phyloP scores from a whole-genome alignment of 2,329 filamentous ascomycete genomes.

The Aureobasidium subglaciale region DNA sequence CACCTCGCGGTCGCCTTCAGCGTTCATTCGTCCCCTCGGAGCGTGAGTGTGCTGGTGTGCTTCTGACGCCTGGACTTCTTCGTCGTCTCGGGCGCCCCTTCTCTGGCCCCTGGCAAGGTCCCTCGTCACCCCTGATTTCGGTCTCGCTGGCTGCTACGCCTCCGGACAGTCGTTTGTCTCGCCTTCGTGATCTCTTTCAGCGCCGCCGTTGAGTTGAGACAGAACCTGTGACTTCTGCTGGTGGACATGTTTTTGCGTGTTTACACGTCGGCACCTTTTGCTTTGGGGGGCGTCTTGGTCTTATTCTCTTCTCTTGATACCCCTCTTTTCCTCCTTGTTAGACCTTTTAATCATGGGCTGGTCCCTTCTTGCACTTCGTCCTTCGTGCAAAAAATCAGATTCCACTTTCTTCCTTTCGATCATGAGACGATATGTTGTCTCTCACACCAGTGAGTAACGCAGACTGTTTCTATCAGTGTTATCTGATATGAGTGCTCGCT shows the following conservation, averaged over 20 bases:
- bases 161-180: background rate
- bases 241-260: background rate
- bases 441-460: no score
- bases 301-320: background rate
- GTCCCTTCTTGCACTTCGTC: no score
- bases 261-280: background rate
- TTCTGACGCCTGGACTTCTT: background rate
- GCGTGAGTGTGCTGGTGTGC: background rate
- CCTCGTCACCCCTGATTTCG: background rate
- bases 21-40: background rate
- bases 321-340: background rate
- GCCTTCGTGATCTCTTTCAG: background rate
- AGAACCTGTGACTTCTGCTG: background rate
- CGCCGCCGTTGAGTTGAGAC: background rate
- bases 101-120: background rate
- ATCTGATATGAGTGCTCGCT: no score
- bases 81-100: background rate
- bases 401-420: no score
- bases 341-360: no score
- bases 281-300: background rate
- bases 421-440: no score
- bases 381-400: no score
- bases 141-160: background rate
- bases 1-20: background rate
- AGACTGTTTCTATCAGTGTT: no score